Conservation (phyloP, 768 basidiomycete species). For the Boletus speciosus region DNA sequence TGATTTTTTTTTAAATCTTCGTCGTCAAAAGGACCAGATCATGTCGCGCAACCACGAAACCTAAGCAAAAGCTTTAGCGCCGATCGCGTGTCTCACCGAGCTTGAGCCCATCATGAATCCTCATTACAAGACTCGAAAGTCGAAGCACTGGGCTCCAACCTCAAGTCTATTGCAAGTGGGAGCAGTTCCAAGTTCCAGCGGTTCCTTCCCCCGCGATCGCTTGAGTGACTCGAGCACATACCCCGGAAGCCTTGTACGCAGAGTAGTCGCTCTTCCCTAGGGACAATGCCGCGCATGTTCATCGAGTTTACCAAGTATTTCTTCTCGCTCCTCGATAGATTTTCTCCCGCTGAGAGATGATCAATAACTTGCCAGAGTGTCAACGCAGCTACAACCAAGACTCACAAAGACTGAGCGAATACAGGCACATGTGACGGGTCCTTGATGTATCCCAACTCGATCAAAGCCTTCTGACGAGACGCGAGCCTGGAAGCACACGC, state of each 20-base stretch:
- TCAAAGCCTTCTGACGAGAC: constrained; percentile 55
- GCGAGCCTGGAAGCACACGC: constrained; percentile 39
- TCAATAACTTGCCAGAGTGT: constrained; percentile 1
- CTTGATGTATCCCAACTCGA: constrained; percentile 59
- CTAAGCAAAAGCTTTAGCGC: background rate
- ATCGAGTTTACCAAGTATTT: constrained; percentile 43
- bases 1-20: no score
- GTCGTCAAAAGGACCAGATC: background rate
- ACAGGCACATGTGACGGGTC: constrained; percentile 46
- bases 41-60: background rate
- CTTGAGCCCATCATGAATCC: no score
- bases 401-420: constrained; percentile 69
- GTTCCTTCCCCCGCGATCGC: background rate
- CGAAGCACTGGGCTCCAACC: no score
- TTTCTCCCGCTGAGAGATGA: constrained; percentile 35
- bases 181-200: no score
- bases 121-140: no score
- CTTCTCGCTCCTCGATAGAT: constrained; percentile 39
- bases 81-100: background rate
- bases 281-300: constrained; percentile 20
- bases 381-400: constrained; percentile 6
- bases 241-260: background rate
- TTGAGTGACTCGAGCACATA: background rate
- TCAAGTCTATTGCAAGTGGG: no score
- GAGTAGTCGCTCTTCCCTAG: background rate